A percentile compares a stretch with the other conserved stretches of the same genome.
Conservation (phyloP, 1,139 yeast genomes). For the Debaryomyces psychrophilus region DNA sequence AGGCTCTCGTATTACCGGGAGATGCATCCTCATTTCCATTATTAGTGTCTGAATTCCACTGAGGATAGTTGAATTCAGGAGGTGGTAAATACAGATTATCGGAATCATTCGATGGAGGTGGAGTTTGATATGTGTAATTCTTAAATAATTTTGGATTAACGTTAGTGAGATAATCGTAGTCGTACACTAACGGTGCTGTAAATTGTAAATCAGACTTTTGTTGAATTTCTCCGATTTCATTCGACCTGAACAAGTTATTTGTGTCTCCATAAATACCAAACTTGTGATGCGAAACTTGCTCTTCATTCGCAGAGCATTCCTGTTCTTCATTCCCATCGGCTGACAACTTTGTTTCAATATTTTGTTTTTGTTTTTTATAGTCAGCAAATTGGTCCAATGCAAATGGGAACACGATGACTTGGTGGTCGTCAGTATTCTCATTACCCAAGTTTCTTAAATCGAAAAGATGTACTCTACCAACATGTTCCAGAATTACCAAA, state of each 20-base stretch:
- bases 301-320: background rate
- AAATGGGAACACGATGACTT: constrained; percentile 62
- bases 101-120: constrained; percentile 19
- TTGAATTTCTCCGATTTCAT: background rate
- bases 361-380: constrained; percentile 21
- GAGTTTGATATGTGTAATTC: constrained; percentile 38
- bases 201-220: constrained; percentile 17
- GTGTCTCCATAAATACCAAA: constrained; percentile 8
- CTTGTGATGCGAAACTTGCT: constrained; percentile 1
- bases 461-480: constrained; percentile 80
- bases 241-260: constrained; percentile 1
- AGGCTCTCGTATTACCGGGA: constrained; percentile 3
- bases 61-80: constrained; percentile 29
- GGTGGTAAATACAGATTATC: constrained; percentile 17
- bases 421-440: constrained; percentile 50
- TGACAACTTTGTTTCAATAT: background rate
- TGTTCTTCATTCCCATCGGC: background rate
- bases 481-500: constrained; percentile 78
- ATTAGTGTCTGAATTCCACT: constrained; percentile 25
- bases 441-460: constrained; percentile 73
- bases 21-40: background rate
- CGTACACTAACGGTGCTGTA: constrained; percentile 50
- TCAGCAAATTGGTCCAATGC: constrained; percentile 48
- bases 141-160: constrained; percentile 45
- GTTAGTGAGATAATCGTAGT: constrained; percentile 44